Conservation (phyloP, 495 filamentous ascomycete genomes). For the Talaromyces nanjingensis region DNA sequence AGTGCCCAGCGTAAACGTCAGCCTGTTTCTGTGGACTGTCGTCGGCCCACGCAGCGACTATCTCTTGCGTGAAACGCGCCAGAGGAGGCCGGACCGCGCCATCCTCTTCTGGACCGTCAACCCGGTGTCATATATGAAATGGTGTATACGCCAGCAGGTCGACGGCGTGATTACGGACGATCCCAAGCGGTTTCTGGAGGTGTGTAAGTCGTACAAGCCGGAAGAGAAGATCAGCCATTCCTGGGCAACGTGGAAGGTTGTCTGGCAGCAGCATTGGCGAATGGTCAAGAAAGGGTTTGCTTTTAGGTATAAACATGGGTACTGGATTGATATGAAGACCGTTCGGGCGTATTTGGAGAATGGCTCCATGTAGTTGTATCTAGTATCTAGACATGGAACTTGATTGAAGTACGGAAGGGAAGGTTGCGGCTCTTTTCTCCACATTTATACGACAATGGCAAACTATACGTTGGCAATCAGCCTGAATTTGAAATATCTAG, state of each 20-base stretch:
- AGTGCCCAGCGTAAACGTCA: slow-evolving; percentile 56
- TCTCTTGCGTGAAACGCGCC: slow-evolving; percentile 59
- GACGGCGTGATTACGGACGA: slow-evolving; percentile 59
- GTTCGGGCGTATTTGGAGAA: no score
- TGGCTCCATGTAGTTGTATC: no score
- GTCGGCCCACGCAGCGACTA: slow-evolving; percentile 53
- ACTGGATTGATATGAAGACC: not conserved
- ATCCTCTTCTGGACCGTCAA: slow-evolving; percentile 86
- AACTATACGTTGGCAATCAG: no score
- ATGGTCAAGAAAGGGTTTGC: not conserved
- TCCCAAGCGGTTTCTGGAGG: slow-evolving; percentile 28
- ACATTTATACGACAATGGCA: no score
- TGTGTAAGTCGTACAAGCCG: slow-evolving; percentile 2
- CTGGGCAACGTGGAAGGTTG: slow-evolving; percentile 4
- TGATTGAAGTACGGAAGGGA: no score
- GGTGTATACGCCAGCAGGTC: slow-evolving; percentile 48
- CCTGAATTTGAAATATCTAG: no score
- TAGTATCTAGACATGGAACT: no score
- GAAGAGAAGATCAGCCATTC: not conserved
- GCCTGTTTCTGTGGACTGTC: slow-evolving; percentile 60
- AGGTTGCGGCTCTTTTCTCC: no score
- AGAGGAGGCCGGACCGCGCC: slow-evolving; percentile 42
- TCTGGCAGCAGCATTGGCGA: not conserved
- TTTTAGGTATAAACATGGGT: slow-evolving; percentile 6
- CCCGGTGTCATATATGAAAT: slow-evolving; percentile 63